These are phyloP conservation scores for Citrullus amarus DNA, from an alignment of 306 rosid species.

Conservation along the genomic window DNA sequence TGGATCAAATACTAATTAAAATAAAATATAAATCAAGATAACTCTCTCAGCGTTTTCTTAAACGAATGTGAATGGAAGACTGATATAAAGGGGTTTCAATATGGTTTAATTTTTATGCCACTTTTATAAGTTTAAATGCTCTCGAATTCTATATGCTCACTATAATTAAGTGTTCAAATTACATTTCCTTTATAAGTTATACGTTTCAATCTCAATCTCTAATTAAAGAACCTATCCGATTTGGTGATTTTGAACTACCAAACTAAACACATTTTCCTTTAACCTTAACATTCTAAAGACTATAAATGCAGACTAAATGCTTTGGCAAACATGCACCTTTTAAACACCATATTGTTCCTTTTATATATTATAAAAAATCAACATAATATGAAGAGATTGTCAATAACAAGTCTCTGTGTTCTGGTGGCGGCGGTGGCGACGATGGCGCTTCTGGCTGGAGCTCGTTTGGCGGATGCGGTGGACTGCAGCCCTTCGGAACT, in stretches of 20 bases:
- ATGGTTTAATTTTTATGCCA: too few species aligned
- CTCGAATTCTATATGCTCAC: too few species aligned
- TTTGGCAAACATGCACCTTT: background rate
- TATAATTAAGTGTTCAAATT: background rate
- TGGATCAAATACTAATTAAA: too few species aligned
- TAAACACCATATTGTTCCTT: background rate
- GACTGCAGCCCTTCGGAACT: slow-evolving; percentile 27
- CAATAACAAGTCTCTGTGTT: slow-evolving; percentile 7
- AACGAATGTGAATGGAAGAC: too few species aligned
- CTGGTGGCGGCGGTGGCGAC: slow-evolving; percentile 3
- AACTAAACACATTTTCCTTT: background rate
- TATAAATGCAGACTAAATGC: background rate
- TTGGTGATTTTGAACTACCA: background rate
- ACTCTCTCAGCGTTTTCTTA: too few species aligned
- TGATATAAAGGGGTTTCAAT: too few species aligned
- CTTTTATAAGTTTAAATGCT: too few species aligned
- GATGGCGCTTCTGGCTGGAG: slow-evolving; percentile 1
- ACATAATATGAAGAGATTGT: slow-evolving; percentile 11
- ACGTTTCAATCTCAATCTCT: background rate
- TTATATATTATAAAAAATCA: background rate
- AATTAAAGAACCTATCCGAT: background rate
- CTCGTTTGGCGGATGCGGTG: slow-evolving; percentile 15
- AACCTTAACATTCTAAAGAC: background rate
- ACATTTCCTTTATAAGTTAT: background rate
- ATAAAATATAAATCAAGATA: too few species aligned